Conservation (phyloP, 306 rosid species). For the Dryas octopetala region DNA sequence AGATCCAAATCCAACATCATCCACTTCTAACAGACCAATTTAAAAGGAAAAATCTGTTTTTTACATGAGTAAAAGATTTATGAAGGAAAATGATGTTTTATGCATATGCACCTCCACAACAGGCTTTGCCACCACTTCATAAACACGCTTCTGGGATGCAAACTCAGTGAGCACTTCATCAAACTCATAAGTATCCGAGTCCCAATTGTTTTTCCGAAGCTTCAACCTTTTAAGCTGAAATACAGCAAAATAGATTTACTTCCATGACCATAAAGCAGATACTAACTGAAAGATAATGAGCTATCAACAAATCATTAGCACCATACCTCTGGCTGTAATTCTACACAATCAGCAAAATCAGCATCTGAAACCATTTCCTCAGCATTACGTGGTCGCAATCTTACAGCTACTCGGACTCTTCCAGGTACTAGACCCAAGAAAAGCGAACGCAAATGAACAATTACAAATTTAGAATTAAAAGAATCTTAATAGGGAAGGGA, state of each 20-base stretch:
- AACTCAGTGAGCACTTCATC: slow-evolving; percentile 98
- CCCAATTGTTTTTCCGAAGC: slow-evolving; percentile 97
- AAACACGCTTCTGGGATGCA: slow-evolving; percentile 96
- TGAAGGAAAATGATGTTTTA: slow-evolving; percentile 15
- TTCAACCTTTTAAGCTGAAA: slow-evolving; percentile 94
- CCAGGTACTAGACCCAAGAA: slow-evolving; percentile 68
- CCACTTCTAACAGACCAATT: not conserved
- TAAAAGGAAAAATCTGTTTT: slow-evolving; percentile 1
- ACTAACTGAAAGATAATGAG: slow-evolving; percentile 1
- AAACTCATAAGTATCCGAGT: slow-evolving; percentile 91
- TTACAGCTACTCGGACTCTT: slow-evolving; percentile 97
- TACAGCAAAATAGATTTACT: slow-evolving; percentile 20
- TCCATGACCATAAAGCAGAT: not conserved
- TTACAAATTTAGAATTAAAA: not conserved
- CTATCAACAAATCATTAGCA: slow-evolving; percentile 14
- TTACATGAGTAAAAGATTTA: slow-evolving; percentile 17
- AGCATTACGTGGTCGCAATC: slow-evolving; percentile 76
- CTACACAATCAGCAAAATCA: slow-evolving; percentile 97
- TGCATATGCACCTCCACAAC: slow-evolving; percentile 84
- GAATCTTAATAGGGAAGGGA: not conserved
- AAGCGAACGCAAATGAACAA: slow-evolving; percentile 24
- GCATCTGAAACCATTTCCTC: slow-evolving; percentile 82
- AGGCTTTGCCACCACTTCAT: slow-evolving; percentile 97
- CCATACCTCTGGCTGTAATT: slow-evolving; percentile 89
- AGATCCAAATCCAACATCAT: not conserved